These are phyloP conservation scores for Saccharomycopsis malanga DNA, from an alignment of 805 yeast genomes.

Conservation along the genomic window DNA sequence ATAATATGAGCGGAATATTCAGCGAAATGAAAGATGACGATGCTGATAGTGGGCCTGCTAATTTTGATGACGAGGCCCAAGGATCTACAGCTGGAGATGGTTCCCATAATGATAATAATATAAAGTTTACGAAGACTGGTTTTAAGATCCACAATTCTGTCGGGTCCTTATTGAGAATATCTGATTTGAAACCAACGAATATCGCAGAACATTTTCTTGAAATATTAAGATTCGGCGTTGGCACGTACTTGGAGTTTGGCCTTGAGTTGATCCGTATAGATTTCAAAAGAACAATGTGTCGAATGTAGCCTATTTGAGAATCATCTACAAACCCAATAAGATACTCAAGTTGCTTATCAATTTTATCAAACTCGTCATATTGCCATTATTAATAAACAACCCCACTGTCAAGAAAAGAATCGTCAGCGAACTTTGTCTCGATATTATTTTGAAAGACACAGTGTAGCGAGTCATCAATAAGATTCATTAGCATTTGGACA, in stretches of 20 bases:
- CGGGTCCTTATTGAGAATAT: constrained; percentile 69
- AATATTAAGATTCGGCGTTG: constrained; percentile 59
- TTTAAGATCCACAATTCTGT: constrained; percentile 59
- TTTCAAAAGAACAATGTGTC: constrained; percentile 28
- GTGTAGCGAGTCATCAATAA: constrained; percentile 46
- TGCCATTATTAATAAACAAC: constrained; percentile 63
- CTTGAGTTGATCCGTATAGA: constrained; percentile 44
- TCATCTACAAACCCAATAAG: constrained; percentile 49
- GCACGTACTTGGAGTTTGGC: constrained; percentile 69
- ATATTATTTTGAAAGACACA: constrained; percentile 54
- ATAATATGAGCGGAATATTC: constrained; percentile 17
- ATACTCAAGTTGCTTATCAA: constrained; percentile 61
- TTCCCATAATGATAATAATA: constrained; percentile 20
- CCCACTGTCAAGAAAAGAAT: constrained; percentile 53
- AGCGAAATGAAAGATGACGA: constrained; percentile 18
- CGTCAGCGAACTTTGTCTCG: constrained; percentile 58
- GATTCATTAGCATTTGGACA: constrained; percentile 43
- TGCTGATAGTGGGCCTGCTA: background rate
- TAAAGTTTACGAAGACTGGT: constrained; percentile 46
- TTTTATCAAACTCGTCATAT: constrained; percentile 63
- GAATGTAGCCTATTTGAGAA: constrained; percentile 41
- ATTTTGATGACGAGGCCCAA: background rate
- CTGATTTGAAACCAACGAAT: constrained; percentile 62
- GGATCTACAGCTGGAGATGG: background rate
- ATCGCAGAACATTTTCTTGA: constrained; percentile 58